phyloP scores from a whole-genome alignment of 768 basidiomycete genomes.

The Boletus subparvulus region DNA sequence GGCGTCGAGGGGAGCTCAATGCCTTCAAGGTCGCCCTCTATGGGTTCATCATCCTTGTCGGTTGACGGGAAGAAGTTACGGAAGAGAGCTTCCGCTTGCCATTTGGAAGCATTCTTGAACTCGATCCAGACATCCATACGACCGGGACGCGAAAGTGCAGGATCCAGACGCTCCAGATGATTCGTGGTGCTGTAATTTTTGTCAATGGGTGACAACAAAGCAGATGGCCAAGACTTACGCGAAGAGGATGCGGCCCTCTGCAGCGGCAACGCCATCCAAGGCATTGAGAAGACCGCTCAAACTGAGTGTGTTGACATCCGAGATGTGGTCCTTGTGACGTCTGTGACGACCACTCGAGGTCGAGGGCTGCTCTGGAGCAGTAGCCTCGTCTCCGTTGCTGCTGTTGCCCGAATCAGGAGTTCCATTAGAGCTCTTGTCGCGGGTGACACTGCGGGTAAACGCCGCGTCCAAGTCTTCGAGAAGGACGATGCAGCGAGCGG shows the following conservation, averaged over 20 bases:
- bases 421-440: constrained; percentile 55
- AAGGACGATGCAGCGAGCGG: constrained; percentile 80
- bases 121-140: constrained; percentile 93
- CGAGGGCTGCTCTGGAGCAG: constrained; percentile 29
- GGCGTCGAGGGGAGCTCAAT: constrained; percentile 43
- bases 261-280: constrained; percentile 82
- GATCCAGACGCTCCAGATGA: constrained; percentile 87
- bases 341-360: constrained; percentile 42
- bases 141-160: constrained; percentile 88
- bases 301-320: constrained; percentile 78
- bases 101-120: constrained; percentile 82
- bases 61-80: constrained; percentile 87
- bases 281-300: constrained; percentile 82
- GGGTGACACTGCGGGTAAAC: constrained; percentile 71
- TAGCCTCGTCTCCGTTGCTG: constrained; percentile 34
- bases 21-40: constrained; percentile 45
- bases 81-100: constrained; percentile 85
- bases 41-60: constrained; percentile 45
- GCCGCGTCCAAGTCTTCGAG: constrained; percentile 91
- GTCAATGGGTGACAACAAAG: not conserved
- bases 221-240: constrained; percentile 55
- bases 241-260: constrained; percentile 85
- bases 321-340: constrained; percentile 55
- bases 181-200: constrained; percentile 67
- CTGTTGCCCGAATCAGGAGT: constrained; percentile 38